These are phyloP conservation scores for Hippophae rhamnoides DNA, from an alignment of 306 rosid species.

Conservation along the genomic window DNA sequence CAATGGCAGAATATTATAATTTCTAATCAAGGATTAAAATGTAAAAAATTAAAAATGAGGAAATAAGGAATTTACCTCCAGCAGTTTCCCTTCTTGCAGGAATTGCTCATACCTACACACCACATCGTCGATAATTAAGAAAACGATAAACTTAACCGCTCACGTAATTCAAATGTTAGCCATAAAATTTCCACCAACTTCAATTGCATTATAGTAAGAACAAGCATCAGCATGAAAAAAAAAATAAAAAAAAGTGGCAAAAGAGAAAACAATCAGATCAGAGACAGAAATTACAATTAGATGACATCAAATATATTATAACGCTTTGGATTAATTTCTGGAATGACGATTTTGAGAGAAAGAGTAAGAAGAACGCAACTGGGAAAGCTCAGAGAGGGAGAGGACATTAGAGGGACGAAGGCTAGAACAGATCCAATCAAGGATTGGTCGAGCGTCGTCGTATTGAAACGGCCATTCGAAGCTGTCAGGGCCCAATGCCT, in stretches of 20 bases:
- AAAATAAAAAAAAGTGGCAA: background rate
- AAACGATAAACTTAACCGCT: background rate
- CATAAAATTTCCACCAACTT: background rate
- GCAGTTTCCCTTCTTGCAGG: constrained; percentile 69
- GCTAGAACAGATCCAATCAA: constrained; percentile 89
- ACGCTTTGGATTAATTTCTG: background rate
- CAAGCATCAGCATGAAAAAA: background rate
- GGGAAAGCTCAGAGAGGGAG: constrained; percentile 66
- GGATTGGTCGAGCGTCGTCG: constrained; percentile 82
- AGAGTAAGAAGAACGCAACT: constrained; percentile 27
- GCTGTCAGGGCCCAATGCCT: constrained; percentile 70
- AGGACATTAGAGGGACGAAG: constrained; percentile 87
- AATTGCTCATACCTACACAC: constrained; percentile 62
- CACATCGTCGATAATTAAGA: background rate
- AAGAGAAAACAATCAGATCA: background rate
- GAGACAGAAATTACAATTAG: background rate
- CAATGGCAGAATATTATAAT: too few relatives aligned
- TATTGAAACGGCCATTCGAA: constrained; percentile 94
- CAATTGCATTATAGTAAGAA: background rate
- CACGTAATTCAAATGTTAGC: background rate
- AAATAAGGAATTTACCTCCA: constrained; percentile 45
- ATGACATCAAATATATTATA: background rate
- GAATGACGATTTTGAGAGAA: background rate
- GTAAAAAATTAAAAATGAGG: background rate
- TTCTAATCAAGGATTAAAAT: too few relatives aligned